Evolutionary conservation across 495 filamentous ascomycete species (phyloP).

Genomic region (Hypoxylon crocopeplum): DNA sequence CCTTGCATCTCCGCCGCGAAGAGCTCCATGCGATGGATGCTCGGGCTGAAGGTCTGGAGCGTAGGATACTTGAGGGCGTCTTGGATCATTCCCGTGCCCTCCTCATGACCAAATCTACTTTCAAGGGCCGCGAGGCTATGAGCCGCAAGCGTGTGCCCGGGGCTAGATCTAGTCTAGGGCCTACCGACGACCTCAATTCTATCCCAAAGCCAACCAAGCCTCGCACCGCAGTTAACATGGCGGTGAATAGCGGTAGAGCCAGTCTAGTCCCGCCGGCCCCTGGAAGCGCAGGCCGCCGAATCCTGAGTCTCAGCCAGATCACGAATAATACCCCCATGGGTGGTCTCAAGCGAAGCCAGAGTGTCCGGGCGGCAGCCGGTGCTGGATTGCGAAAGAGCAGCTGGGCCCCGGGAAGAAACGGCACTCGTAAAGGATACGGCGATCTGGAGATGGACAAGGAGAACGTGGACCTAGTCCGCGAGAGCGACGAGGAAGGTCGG

Average conservation of each 20-base stretch:
- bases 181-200: conserved; percentile 26
- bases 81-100: conserved; percentile 92
- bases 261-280: conserved; percentile 52
- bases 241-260: conserved; percentile 50
- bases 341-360: conserved; percentile 65
- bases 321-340: conserved; percentile 73
- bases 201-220: conserved; percentile 47
- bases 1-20: conserved; percentile 84
- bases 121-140: conserved; percentile 60
- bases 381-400: conserved; percentile 72
- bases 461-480: conserved; percentile 52
- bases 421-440: conserved; percentile 51
- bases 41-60: conserved; percentile 84
- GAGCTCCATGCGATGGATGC: conserved; percentile 89
- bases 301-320: conserved; percentile 88
- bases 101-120: conserved; percentile 68
- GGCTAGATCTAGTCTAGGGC: conserved; percentile 46
- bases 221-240: conserved; percentile 52
- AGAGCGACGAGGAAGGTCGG: conserved; percentile 52
- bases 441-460: conserved; percentile 56
- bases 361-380: conserved; percentile 70
- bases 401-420: conserved; percentile 65
- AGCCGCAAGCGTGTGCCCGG: conserved; percentile 76
- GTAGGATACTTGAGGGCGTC: conserved; percentile 90
- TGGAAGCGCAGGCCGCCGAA: conserved; percentile 70